Evolutionary conservation across 2,329 filamentous ascomycete genomes (phyloP).

Genomic region (Claviceps sorghi): DNA sequence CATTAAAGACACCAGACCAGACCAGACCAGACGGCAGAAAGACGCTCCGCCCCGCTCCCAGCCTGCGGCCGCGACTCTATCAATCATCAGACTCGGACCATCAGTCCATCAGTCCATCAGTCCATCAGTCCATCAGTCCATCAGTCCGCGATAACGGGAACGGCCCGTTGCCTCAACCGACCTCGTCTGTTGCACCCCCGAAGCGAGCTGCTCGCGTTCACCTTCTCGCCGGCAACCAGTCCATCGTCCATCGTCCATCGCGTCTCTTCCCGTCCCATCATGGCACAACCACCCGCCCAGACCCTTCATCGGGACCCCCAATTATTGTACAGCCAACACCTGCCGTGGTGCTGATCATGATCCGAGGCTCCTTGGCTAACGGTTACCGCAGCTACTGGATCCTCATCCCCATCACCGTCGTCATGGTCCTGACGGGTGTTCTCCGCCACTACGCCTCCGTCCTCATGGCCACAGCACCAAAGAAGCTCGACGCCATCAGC

Average conservation of each 20-base stretch:
- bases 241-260: not conserved
- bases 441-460: constrained; percentile 92
- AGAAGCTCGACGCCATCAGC: constrained; percentile 59
- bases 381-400: constrained; percentile 75
- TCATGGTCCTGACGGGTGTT: constrained; percentile 94
- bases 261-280: constrained; percentile 22
- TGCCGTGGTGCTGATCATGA: not conserved
- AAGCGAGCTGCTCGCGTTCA: not conserved
- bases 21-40: not conserved
- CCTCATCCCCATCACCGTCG: constrained; percentile 86
- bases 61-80: too few relatives aligned
- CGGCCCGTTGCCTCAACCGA: not conserved
- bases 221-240: not conserved
- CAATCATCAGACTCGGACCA: too few relatives aligned
- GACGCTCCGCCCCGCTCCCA: constrained; percentile 1
- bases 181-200: not conserved
- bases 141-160: too few relatives aligned
- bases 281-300: constrained; percentile 78
- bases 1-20: not conserved
- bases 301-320: constrained; percentile 98
- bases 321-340: constrained; percentile 57
- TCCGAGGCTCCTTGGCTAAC: not conserved
- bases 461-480: constrained; percentile 74
- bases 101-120: too few relatives aligned
- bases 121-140: too few relatives aligned